Base-by-base conservation (phyloP, 2,329 filamentous ascomycete species). In the Moelleriella libera region DNA sequence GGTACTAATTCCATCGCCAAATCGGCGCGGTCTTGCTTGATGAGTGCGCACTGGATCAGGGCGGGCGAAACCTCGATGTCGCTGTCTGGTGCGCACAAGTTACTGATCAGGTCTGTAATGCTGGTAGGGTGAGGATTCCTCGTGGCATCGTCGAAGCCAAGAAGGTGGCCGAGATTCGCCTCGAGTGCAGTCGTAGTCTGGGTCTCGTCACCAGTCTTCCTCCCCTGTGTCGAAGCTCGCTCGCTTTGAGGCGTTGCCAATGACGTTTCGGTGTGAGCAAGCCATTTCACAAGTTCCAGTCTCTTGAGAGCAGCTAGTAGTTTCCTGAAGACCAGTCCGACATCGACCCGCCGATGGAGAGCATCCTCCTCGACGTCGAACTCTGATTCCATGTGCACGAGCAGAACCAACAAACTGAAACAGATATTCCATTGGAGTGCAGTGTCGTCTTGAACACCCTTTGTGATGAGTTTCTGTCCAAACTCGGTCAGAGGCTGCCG, bases 331-430 rank as follows among this genome's bases (percentile, higher is more conserved):
- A 90, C 78, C 1, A 70, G 67, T 45, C 83, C 78, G 49, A 92
- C 82, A 30, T 82, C 76, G 7, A 85, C 68, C 21, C 72, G 66
- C 40, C 71, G 65, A 53, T 76, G 74, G 34, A 80, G 69, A 2
- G 78, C 78, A 12, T 85, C 77, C 41, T 87, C 80, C 41, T 83
- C 80, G 53, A 81, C 77, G 49, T 89, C 84, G 47, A 86, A 76
- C 58, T 92, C 87, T 40, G 82, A 82, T 60, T 92, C 84, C 73
- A 97, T 83, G 62, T 96, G 88, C 8, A 92, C 75, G 12, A 94
- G 72, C 6, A 98, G 73, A 3, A 92, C 74, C 2, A 97, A 69
- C 49, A 97, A 77, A 58, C 90, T 88, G 52, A 94, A 80, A 45
- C 94, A 79, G 7, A 92, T 71, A 50, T 78, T 78, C 66, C 81